phyloP scores from a whole-genome alignment of 139 green algal species.

The Tetraselmis striata region DNA sequence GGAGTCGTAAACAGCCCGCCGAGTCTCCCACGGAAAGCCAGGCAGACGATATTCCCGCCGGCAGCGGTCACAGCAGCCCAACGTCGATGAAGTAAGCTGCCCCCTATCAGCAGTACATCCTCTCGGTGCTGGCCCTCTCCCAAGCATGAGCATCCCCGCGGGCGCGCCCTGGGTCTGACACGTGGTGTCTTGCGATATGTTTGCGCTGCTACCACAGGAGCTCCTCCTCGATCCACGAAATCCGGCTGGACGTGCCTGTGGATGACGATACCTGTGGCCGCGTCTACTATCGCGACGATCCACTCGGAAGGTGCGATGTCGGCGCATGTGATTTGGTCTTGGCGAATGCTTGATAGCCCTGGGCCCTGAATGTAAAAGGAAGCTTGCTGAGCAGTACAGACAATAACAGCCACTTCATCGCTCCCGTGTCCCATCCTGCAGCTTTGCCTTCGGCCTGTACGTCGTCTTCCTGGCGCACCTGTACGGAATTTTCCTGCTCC shows the following conservation, averaged over 20 bases:
- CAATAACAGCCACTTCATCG: not conserved
- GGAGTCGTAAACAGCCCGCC: no score
- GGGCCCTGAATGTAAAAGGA: not conserved
- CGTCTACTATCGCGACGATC: not conserved
- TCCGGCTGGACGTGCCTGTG: not conserved
- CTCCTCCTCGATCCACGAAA: not conserved
- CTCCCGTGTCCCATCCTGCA: not conserved
- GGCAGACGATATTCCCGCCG: not conserved
- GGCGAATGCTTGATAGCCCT: no score
- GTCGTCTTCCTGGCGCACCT: not conserved
- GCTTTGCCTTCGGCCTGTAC: not conserved
- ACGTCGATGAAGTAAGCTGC: not conserved
- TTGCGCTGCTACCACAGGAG: not conserved
- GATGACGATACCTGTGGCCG: not conserved
- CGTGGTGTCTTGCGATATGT: not conserved
- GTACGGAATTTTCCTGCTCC: not conserved
- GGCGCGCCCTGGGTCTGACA: no score
- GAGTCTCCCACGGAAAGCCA: not conserved
- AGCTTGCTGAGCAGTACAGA: not conserved
- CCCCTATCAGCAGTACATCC: not conserved
- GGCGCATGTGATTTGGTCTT: not conserved
- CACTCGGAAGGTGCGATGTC: not conserved
- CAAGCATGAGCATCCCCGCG: no score
- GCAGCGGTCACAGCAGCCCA: not conserved
- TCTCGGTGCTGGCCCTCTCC: no score